Base-by-base conservation (phyloP, 192 early-diverging fungal species). In the Gorgonomyces haynaldii region DNA sequence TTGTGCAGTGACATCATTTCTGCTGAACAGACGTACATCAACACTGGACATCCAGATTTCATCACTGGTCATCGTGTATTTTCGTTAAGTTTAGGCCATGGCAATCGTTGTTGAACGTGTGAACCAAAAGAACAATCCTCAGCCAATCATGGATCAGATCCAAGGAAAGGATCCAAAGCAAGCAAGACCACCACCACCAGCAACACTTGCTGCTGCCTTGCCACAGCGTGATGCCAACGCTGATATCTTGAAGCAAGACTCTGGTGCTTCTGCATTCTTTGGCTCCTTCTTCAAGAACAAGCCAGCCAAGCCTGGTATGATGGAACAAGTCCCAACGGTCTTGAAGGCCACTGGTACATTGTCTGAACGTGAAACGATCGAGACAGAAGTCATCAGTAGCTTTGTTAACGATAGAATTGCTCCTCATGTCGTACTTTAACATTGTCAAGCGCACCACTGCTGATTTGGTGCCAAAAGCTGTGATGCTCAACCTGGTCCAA, bases 321-420 rank as follows among this genome's bases (percentile, higher is more conserved):
- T 79, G 10, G 75, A 72, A 37, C 68, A 69, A 55, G 72, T 75
- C 9, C 88, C 89, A 35, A 54, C 82, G 8, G 80, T 89, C 21
- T 75, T 99, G 56, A 98, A 94, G 73, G 91, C 96, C 0, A 81
- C 81, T 17, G 94, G 94, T 52, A 92, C 81, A 48, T 64, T 97
- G 24, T 96, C 94, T 15, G 96, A 99, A 62, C 81, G 94, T 38
- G 96, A 99, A 67, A 74, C 81, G 62, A 86, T 93, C 70, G 96
- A 99, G 53, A 98, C 86, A 2, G 96, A 99, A 68, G 91, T 99
- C 15, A 99, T 98, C 60, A 98, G n/a, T n/a, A n/a, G n/a, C n/a
- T n/a, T n/a, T n/a, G n/a, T n/a, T n/a, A n/a, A n/a, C n/a, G n/a
- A n/a, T n/a, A n/a, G n/a, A 97, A 68, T 69, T 97, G 39, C 68